Evolutionary conservation across 1,284 basidiomycete genomes (phyloP), one percentile per base, ranked within the genome.

Genomic region (Trametes sp.): DNA sequence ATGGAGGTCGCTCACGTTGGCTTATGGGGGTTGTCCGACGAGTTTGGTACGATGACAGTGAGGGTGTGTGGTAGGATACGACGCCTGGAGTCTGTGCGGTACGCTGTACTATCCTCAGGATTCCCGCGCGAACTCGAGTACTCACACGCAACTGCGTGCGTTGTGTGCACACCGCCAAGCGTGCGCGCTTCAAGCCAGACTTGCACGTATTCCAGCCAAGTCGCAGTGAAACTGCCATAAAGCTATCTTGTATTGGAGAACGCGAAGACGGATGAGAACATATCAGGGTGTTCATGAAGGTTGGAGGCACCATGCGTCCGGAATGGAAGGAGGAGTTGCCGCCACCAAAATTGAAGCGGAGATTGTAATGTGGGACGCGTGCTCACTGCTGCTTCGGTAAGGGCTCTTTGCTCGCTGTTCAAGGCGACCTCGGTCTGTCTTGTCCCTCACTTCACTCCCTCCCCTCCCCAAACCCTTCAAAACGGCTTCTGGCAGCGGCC

Each of bases 401-500:
- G 55, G 64, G 49, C 60, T 64, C 72, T 69, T 72, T 72, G 73
- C 73, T 75, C 72, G 68, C 70, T 73, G 74, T 74, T 70, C 69
- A 70, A 66, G 73, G 69, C 74, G 74, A 72, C 70, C 63, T 71
- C 68, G 74, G 74, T 74, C 74, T 73, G 67, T 73, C 69, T 61
- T 67, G 69, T 67, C 70, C 69, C 68, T 64, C 56, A 51, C 41
- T 77, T 75, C 71, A 66, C 69, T 69, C 64, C 61, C 61, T 66
- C 56, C 66, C 74, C 73, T 70, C 72, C 73, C 72, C 74, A 76
- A 74, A 74, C 65, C 66, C 48, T 61, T 71, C 75, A 90, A 90
- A 90, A 88, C 87, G 88, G 86, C 88, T 84, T 85, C 85, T 77
- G 82, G 86, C 81, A 82, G 83, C 84, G 86, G 87, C 80, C 87